Conservation (phyloP, 1,284 basidiomycete species). For the Takashimella tepidaria region DNA sequence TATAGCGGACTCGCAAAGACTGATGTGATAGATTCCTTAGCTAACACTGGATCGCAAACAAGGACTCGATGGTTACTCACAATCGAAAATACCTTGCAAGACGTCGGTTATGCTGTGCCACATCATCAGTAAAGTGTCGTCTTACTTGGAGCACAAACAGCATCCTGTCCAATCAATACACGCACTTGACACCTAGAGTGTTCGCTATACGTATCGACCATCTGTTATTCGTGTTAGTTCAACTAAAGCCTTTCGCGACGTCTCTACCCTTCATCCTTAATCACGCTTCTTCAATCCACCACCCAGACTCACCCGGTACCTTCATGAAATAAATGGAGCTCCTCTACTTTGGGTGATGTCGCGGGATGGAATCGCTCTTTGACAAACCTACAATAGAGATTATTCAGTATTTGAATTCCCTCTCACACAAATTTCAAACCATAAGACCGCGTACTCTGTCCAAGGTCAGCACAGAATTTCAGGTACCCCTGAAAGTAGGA, state of each 20-base stretch:
- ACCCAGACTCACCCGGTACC: constrained; percentile 18
- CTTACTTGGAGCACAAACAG: background rate
- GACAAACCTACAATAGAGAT: constrained; percentile 13
- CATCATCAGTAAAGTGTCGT: no score
- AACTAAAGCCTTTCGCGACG: no score
- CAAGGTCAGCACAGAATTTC: background rate
- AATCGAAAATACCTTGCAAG: constrained; percentile 25
- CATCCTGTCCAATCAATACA: background rate
- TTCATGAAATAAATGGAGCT: constrained; percentile 21
- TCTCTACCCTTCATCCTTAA: no score
- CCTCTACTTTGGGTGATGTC: constrained; percentile 23
- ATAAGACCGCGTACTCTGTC: no score
- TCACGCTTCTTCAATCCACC: background rate
- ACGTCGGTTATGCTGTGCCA: constrained; percentile 20
- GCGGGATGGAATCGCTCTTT: constrained; percentile 29
- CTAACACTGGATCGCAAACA: background rate
- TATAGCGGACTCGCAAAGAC: constrained; percentile 28
- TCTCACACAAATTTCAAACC: no score
- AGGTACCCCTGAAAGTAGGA: background rate
- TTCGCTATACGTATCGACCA: constrained; percentile 25
- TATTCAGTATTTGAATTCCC: no score
- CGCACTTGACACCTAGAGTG: constrained; percentile 26
- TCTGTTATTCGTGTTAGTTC: background rate
- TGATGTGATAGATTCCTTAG: background rate
- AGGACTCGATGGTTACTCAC: constrained; percentile 6